Percentiles rank a stretch among this genome's conserved stretches.
These are phyloP conservation scores for Domatiomyces catenatus DNA, from an alignment of 2,329 filamentous ascomycete genomes.

Conservation along the genomic window DNA sequence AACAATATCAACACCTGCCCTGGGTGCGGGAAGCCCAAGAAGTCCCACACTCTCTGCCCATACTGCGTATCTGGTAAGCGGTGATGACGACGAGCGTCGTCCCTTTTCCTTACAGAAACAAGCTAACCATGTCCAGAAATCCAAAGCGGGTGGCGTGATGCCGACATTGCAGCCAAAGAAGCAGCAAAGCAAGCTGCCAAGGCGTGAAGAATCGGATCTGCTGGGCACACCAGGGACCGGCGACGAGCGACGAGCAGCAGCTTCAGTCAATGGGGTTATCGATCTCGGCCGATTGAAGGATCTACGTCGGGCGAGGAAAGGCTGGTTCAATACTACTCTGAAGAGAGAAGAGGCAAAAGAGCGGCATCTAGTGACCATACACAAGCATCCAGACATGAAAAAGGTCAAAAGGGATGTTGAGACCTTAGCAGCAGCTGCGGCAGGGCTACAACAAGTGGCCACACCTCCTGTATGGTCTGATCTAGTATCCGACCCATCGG, in stretches of 20 bases:
- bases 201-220: background rate
- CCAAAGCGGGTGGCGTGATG: constrained; percentile 30
- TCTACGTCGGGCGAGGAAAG: background rate
- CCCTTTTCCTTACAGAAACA: background rate
- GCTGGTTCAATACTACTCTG: background rate
- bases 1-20: constrained; percentile 77
- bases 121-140: constrained; percentile 23
- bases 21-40: constrained; percentile 73
- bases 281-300: background rate
- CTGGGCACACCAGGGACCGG: background rate
- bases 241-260: background rate
- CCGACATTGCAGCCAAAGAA: constrained; percentile 11
- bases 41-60: constrained; percentile 75
- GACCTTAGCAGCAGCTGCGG: background rate
- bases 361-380: background rate
- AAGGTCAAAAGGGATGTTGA: background rate
- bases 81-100: background rate
- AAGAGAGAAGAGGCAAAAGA: background rate
- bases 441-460: background rate
- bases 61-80: constrained; percentile 64
- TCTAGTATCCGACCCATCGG: background rate
- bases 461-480: background rate
- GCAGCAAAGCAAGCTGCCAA: constrained; percentile 1
- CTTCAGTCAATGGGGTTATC: background rate
- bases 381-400: background rate